A percentile compares a stretch with the other conserved stretches of the same genome.
phyloP scores from a whole-genome alignment of 2,329 filamentous ascomycete genomes.

The Fusarium citri region DNA sequence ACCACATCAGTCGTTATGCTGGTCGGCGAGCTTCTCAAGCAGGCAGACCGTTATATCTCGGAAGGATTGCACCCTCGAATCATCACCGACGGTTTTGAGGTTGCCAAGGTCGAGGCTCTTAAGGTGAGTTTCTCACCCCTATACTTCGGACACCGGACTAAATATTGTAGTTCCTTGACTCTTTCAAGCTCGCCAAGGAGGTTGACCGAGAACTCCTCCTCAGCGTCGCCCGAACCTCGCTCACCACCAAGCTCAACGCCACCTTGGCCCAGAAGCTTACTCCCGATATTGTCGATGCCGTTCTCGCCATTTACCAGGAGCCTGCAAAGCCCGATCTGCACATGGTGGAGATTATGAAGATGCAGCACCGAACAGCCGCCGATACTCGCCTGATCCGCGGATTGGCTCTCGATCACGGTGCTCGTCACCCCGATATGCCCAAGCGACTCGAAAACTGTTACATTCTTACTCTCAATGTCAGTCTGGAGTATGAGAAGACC shows the following conservation, averaged over 20 bases:
- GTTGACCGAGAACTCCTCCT: constrained; percentile 95
- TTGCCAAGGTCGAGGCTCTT: constrained; percentile 91
- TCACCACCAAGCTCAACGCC: constrained; percentile 93
- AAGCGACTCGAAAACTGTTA: constrained; percentile 95
- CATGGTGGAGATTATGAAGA: constrained; percentile 99
- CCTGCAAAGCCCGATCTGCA: constrained; percentile 95
- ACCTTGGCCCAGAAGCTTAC: constrained; percentile 91
- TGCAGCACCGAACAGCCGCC: constrained; percentile 96
- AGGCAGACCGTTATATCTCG: constrained; percentile 94
- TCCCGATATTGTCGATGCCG: constrained; percentile 94
- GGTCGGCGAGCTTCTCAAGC: constrained; percentile 96
- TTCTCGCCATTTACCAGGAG: constrained; percentile 91
- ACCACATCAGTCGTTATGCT: constrained; percentile 96
- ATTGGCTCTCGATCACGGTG: constrained; percentile 92
- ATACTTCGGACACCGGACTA: not conserved
- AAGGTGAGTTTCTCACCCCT: constrained; percentile 66
- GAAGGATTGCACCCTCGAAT: constrained; percentile 97
- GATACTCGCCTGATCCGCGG: constrained; percentile 97
- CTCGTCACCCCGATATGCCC: constrained; percentile 97
- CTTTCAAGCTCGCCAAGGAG: constrained; percentile 88
- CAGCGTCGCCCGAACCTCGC: constrained; percentile 91
- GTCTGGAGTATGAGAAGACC: constrained; percentile 97
- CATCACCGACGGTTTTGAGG: constrained; percentile 97
- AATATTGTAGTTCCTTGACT: constrained; percentile 80
- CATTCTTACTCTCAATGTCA: constrained; percentile 96